phyloP scores from a whole-genome alignment of 179 eudicot genomes.

The Carnegiea gigantea region DNA sequence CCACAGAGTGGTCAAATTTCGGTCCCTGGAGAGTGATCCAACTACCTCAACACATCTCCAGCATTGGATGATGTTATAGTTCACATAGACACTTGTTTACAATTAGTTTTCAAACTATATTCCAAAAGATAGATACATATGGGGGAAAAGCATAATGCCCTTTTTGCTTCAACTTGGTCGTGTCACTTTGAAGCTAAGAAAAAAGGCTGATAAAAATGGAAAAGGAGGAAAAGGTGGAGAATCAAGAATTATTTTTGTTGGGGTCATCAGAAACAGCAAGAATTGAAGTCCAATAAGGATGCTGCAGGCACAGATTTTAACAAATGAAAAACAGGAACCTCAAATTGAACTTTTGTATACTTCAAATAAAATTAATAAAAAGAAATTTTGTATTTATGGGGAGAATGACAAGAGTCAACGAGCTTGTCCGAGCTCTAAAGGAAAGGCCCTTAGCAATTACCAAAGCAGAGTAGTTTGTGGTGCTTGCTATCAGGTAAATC shows the following conservation, averaged over 20 bases:
- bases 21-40: neutral
- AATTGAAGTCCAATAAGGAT: slow-evolving; percentile 34
- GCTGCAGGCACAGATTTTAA: slow-evolving; percentile 14
- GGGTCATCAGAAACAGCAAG: neutral
- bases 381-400: neutral
- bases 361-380: no score
- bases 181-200: neutral
- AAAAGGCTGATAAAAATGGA: slow-evolving; percentile 11
- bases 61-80: neutral
- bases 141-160: neutral
- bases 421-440: slow-evolving; percentile 17
- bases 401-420: slow-evolving; percentile 13
- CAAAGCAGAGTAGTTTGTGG: slow-evolving; percentile 68
- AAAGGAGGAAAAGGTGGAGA: slow-evolving; percentile 5
- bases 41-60: no score
- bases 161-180: neutral
- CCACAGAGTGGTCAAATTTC: slow-evolving; percentile 6
- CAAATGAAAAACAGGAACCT: neutral
- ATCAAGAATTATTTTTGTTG: slow-evolving; percentile 6
- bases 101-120: neutral
- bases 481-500: slow-evolving; percentile 71
- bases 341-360: neutral
- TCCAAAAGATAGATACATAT: neutral
- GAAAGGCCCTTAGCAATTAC: slow-evolving; percentile 19
- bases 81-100: neutral